Percentiles rank a stretch among this genome's conserved stretches.
Conservation (phyloP, 225 moss, liverwort and hornwort species). For the Climacium dendroides region DNA sequence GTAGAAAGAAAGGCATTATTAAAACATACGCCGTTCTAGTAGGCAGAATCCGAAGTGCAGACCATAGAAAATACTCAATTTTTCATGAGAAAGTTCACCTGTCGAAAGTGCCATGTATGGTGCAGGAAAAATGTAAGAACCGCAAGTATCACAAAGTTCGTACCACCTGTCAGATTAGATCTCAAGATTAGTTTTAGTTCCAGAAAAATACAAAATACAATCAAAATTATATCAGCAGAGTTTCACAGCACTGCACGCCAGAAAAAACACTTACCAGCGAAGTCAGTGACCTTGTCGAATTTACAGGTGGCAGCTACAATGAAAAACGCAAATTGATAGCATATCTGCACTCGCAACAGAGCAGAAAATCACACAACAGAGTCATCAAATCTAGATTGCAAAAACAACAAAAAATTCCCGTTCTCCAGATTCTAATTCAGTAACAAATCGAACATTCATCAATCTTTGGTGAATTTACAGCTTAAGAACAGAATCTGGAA, state of each 20-base stretch:
- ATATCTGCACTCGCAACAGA: conserved; percentile 21
- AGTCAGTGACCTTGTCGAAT: conserved; percentile 94
- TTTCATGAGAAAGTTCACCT: conserved; percentile 21
- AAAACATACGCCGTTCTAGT: not conserved
- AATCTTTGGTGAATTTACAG: not conserved
- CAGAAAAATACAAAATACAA: not conserved
- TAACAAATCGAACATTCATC: not conserved
- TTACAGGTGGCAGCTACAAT: conserved; percentile 62
- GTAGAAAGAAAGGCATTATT: not conserved
- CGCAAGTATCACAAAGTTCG: conserved; percentile 83
- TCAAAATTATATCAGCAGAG: not conserved
- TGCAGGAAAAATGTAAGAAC: conserved; percentile 69
- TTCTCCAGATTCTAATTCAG: not conserved
- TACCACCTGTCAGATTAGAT: conserved; percentile 18
- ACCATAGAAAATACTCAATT: not conserved
- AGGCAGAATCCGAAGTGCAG: not conserved
- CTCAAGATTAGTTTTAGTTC: not conserved
- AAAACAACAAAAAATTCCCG: not conserved
- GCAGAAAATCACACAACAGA: not conserved
- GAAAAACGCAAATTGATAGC: conserved; percentile 74
- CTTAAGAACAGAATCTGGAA: not conserved
- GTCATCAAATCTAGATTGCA: not conserved
- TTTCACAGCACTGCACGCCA: not conserved
- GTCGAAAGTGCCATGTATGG: conserved; percentile 64
- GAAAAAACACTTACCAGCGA: conserved; percentile 51